Percentiles rank a stretch among this genome's conserved stretches.
phyloP scores from a whole-genome alignment of 2,329 filamentous ascomycete species.

The Allantophomopsis cytisporea region DNA sequence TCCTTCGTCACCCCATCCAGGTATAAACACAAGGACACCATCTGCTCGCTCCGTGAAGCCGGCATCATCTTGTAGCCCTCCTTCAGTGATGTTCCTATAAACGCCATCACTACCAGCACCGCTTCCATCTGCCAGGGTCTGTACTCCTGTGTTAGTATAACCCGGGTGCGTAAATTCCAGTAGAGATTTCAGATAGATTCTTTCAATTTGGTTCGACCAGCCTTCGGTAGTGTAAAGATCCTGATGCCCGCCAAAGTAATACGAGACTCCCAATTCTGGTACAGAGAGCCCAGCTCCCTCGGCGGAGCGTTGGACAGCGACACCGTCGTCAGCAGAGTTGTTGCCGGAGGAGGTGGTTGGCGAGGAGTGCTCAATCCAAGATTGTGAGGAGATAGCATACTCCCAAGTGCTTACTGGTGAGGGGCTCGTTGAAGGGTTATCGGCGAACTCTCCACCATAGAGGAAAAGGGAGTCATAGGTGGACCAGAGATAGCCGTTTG shows the following conservation, averaged over 20 bases:
- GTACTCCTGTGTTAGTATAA: slow-evolving; percentile 47
- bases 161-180: slow-evolving; percentile 67
- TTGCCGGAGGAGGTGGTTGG: slow-evolving; percentile 51
- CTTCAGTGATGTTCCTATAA: slow-evolving; percentile 63
- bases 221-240: slow-evolving; percentile 41
- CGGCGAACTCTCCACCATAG: slow-evolving; percentile 63
- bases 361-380: slow-evolving; percentile 49
- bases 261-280: slow-evolving; percentile 55
- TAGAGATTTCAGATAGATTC: slow-evolving; percentile 61
- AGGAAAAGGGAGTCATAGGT: slow-evolving; percentile 56
- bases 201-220: slow-evolving; percentile 50
- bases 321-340: slow-evolving; percentile 39
- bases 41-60: slow-evolving; percentile 65
- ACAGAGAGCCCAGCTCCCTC: slow-evolving; percentile 64
- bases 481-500: slow-evolving; percentile 65
- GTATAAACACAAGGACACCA: slow-evolving; percentile 58
- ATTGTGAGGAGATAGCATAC: slow-evolving; percentile 44
- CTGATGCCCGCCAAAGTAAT: slow-evolving; percentile 68
- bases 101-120: slow-evolving; percentile 47
- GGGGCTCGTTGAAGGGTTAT: slow-evolving; percentile 42
- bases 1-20: slow-evolving; percentile 58
- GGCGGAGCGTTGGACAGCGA: slow-evolving; percentile 51
- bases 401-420: slow-evolving; percentile 52
- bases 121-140: slow-evolving; percentile 34
- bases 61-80: slow-evolving; percentile 49